Percentiles rank a stretch among this genome's conserved stretches.
phyloP scores from a whole-genome alignment of 1,284 basidiomycete species.

The Mycena citricolor region DNA sequence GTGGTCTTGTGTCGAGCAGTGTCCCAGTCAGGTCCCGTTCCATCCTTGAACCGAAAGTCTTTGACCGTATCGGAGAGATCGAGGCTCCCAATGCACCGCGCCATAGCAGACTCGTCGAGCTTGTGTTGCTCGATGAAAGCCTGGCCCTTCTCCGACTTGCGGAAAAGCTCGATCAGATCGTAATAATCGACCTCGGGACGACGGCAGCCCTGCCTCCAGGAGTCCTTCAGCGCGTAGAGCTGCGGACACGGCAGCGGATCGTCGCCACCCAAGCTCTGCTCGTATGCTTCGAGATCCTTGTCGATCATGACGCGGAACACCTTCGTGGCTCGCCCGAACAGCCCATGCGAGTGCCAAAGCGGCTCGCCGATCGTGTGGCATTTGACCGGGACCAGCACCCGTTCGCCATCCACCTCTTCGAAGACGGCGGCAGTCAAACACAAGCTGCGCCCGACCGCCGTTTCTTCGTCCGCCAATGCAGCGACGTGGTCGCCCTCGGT shows the following conservation, averaged over 20 bases:
- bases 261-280: no score
- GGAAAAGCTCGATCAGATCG: neutral
- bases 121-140: no score
- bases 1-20: no score
- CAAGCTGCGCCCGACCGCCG: no score
- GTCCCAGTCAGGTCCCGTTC: no score
- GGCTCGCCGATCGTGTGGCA: slow-evolving; percentile 2
- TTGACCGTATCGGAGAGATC: slow-evolving; percentile 1
- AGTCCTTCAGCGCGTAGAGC: slow-evolving; percentile 4
- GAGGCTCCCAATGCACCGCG: slow-evolving; percentile 1
- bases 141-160: no score
- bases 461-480: neutral
- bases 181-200: slow-evolving; percentile 3
- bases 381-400: neutral
- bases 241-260: neutral
- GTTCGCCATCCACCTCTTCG: neutral
- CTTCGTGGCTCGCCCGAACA: neutral
- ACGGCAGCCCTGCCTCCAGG: neutral
- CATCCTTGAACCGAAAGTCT: no score
- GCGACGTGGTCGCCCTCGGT: neutral
- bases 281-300: neutral
- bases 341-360: neutral
- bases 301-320: slow-evolving; percentile 4
- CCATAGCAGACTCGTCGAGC: neutral
- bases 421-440: no score